Evolutionary conservation across 352 stramenopile species (phyloP), one percentile per base, ranked within the genome.

Genomic region (Globisporangium spiculum): DNA sequence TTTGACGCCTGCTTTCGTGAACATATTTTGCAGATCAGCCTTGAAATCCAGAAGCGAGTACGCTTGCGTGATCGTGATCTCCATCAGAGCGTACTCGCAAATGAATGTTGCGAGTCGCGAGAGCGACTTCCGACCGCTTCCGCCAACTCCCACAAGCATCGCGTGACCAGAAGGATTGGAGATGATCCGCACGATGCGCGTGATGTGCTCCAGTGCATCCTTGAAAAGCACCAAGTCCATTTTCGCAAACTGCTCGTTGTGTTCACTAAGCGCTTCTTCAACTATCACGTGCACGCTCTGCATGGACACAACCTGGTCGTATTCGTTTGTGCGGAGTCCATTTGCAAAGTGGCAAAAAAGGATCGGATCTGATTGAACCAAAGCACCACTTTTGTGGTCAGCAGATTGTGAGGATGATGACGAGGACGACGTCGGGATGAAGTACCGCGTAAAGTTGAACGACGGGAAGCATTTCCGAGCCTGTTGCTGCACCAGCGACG

Each of bases 161-260:
- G 95, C 96, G 73, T 99, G 95, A 12, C 96, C 96, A 18, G 88
- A 92, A 18, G 93, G 90, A 69, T 97, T 98, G 44, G 94, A 90
- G 65, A 99, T 86, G 59, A 99, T 98, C n/a, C 96, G 89, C 12
- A 97, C 85, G 60, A 99, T 98, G 2, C 96, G 81, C 27, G 90
- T 83, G 38, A 99, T 84, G 75, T 99, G 96, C 65, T 98, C 94
- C 26, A 99, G 90, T 14, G 95, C 96, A 66, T 99, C 94, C 53
- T 98, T 92, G 76, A 99, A 99, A 4, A 99, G 79, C 52, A 99
- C 95, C 22, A 99, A 73, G 36, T 98, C 92, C 94, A 99, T 98
- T 16, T 91, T 94, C 0, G 91, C 72, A 60, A 97, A 92, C 4
- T 86, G 66, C 53, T 98, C 91, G 68, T 99, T 99, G 86, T 98